Conservation (phyloP, 345 rosid species). For the Lagerstroemia speciosa region DNA sequence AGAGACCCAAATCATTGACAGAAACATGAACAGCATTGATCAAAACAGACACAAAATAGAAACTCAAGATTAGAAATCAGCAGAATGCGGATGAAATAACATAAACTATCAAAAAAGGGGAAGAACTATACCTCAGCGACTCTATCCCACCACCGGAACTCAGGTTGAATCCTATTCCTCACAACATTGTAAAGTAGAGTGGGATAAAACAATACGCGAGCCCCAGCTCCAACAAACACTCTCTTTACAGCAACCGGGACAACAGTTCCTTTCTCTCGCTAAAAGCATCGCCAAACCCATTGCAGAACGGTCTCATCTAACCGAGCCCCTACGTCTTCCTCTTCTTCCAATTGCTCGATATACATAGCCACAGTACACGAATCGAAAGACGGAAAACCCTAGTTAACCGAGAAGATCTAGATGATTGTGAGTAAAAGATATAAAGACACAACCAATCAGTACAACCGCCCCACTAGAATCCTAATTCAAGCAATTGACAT, state of each 20-base stretch:
- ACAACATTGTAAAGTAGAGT: slow-evolving; percentile 85
- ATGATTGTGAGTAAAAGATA: background rate
- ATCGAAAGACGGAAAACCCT: slow-evolving; percentile 9
- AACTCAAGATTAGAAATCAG: background rate
- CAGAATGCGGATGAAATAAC: background rate
- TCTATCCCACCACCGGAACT: slow-evolving; percentile 97
- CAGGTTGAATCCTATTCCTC: slow-evolving; percentile 79
- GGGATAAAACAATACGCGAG: slow-evolving; percentile 87
- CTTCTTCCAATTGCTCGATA: slow-evolving; percentile 66
- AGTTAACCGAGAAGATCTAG: background rate
- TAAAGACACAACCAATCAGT: background rate
- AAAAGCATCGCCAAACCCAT: slow-evolving; percentile 12
- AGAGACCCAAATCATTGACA: background rate
- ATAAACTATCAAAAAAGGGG: background rate
- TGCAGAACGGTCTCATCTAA: slow-evolving; percentile 10
- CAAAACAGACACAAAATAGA: background rate
- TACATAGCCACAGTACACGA: slow-evolving; percentile 47
- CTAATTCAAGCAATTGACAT: background rate
- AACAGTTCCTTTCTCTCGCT: slow-evolving; percentile 15
- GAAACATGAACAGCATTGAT: background rate
- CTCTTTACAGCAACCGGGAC: slow-evolving; percentile 43
- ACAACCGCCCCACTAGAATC: background rate
- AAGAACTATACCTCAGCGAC: slow-evolving; percentile 57
- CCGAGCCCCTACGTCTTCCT: slow-evolving; percentile 24
- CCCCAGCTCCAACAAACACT: slow-evolving; percentile 83